Base-by-base conservation (phyloP, 2,329 filamentous ascomycete species). In the Calonectria montana region DNA sequence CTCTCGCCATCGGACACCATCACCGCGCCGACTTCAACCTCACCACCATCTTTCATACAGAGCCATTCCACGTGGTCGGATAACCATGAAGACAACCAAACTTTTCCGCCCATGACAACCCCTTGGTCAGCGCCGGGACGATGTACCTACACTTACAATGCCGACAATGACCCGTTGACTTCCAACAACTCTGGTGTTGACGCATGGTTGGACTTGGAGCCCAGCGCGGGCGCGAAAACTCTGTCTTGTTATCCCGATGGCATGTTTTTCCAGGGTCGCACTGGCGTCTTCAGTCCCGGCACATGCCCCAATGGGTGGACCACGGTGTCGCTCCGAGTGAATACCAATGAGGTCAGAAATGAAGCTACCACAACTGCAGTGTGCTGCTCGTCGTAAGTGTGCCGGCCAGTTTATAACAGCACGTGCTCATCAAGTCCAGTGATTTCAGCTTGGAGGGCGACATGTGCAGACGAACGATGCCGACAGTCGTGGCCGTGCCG, bases 261-360 rank as follows among this genome's bases (percentile, higher is more conserved):
- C 73, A 85, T 85, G 84, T 85, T 85, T 65, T 76, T 74, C 6
- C 77, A 79, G 16, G 81, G 78, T 15, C 79, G 80, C 23, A 84
- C 82, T 4, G 84, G 84, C 25, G 80, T 84, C 6, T 85, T 84
- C 41, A 85, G 84, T 61, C 84, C 84, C 12, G 84, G 79, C 2
- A 83, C 82, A 29, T 85, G 84, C 55, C 84, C 84, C 43, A 77
- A 80, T 69, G 82, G 84, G 29, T 85, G 84, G 84, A 84, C 82
- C 8, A 85, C 84, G 4, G 84, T 79, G 37, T 80, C 81, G 18
- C 72, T 83, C 9, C 75, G 73, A 2, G 78, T 81, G 27, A 80
- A 81, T 43, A 80, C 78, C 2, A 77, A 82, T 12, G 76, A 80
- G 61, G 69, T 71, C 35, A 70, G 72, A 63, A 73, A 75, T 13